Evolutionary conservation across 352 stramenopile species (phyloP).

Genomic region (Thalassiosira oceanica): DNA sequence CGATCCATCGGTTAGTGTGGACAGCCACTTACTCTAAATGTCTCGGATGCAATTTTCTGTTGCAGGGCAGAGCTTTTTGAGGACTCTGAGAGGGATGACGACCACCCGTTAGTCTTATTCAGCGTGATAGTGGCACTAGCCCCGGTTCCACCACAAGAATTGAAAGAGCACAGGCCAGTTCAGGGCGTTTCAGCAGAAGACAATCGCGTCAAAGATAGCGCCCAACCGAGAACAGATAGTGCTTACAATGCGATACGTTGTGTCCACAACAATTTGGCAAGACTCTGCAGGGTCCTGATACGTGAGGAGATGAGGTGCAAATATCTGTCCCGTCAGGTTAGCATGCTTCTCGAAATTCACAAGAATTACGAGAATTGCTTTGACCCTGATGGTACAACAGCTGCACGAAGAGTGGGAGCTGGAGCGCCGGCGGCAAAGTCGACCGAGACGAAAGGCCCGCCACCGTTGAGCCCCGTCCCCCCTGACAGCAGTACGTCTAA

Average conservation of each 20-base stretch:
- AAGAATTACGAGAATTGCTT: constrained; percentile 29
- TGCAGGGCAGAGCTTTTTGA: constrained; percentile 71
- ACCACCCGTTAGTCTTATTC: constrained; percentile 63
- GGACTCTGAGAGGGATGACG: constrained; percentile 1
- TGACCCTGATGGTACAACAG: constrained; percentile 8
- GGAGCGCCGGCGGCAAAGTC: background rate
- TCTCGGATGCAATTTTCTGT: constrained; percentile 75
- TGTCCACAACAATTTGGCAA: constrained; percentile 66
- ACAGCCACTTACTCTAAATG: constrained; percentile 69
- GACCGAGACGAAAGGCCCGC: too few species aligned
- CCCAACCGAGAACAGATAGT: constrained; percentile 8
- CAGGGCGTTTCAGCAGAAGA: background rate
- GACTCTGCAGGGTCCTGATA: constrained; percentile 66
- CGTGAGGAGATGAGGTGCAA: constrained; percentile 70
- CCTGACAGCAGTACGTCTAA: too few species aligned
- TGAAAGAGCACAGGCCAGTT: background rate
- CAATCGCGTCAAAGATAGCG: background rate
- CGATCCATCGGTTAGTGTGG: too few species aligned
- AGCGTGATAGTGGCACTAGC: constrained; percentile 72
- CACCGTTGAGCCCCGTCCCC: too few species aligned
- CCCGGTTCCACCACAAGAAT: constrained; percentile 16
- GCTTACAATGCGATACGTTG: constrained; percentile 39
- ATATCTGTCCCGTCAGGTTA: constrained; percentile 68
- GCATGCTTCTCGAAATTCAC: constrained; percentile 47
- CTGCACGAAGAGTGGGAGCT: constrained; percentile 20